Evolutionary conservation across 805 yeast species (phyloP), one percentile per base, ranked within the genome.

Genomic region (Teunomyces cretensis): DNA sequence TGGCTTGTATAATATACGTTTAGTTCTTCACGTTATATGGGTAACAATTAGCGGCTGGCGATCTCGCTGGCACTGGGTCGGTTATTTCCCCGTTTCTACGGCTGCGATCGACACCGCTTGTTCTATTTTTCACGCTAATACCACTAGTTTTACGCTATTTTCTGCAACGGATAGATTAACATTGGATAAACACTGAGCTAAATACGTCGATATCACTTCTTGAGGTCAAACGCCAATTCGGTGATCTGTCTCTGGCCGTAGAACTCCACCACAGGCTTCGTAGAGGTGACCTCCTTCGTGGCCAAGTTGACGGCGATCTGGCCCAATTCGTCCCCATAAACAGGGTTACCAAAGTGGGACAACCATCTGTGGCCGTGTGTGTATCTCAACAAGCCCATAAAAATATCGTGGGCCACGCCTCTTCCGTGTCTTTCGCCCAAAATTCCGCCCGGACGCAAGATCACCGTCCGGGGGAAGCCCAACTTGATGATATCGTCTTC

Each of bases 401-500:
- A 60, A 1, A 66, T 2, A 11, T 49, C 56, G 44, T 68, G 73
- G 4, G 59, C 59, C 3, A 66, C 52, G 0, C 78, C 80, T 43
- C 72, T 75, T 2, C 63, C 47, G 6, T 14, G 14, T 55, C 96
- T 71, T 24, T 78, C 76, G 4, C 96, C 96, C 5, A 87, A 54
- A 30, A 89, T 67, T 0, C 72, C 61, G 11, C 96, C 96, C 0
- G 97, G 97, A 56, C 88, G 76, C 45, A 90, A 62, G 49, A 90
- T 84, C 42, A 88, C 77, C 1, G 90, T 81, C 43, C 80, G 72
- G n/a, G 82, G 83, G 62, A 88, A 90, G 22, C 72, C 76, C 46
- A 89, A 69, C 0, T 69, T 81, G 36, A 72, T 64, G 8, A 90
- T 68, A 39, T 80, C 88, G 37, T 81, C 76, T 60, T 90, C 97